A percentile compares a stretch with the other conserved stretches of the same genome.
Conservation (phyloP, 345 rosid genomes). For the Citrus hindsii region DNA sequence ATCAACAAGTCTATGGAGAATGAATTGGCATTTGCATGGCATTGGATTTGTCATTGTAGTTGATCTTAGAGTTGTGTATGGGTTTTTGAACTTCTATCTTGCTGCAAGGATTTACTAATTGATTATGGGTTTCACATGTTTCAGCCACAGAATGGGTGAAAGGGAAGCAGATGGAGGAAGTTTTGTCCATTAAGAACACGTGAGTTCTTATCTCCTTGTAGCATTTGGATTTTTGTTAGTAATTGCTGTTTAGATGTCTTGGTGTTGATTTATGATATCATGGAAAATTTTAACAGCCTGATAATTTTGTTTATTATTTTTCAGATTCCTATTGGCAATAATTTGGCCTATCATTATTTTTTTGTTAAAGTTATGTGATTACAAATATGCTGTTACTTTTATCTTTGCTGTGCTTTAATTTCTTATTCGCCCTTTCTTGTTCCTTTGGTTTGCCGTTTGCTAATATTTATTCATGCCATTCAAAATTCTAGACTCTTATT, state of each 20-base stretch:
- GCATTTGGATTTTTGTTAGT: background rate
- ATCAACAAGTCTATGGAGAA: background rate
- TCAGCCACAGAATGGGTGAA: slow-evolving; percentile 99
- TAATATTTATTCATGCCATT: background rate
- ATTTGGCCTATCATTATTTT: background rate
- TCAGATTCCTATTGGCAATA: background rate
- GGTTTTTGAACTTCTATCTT: background rate
- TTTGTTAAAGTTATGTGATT: background rate
- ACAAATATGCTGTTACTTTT: background rate
- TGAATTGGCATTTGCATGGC: too few relatives aligned
- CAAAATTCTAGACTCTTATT: background rate
- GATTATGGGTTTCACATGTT: slow-evolving; percentile 10
- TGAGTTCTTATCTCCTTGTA: slow-evolving; percentile 28
- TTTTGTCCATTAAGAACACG: slow-evolving; percentile 89
- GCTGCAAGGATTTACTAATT: background rate
- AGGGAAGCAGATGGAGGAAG: slow-evolving; percentile 92
- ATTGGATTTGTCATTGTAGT: background rate
- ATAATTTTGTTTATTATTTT: background rate
- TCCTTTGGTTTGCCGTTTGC: background rate
- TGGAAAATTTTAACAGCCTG: background rate
- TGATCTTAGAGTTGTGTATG: background rate
- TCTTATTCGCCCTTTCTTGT: background rate
- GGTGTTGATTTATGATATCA: background rate
- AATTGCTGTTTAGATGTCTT: background rate
- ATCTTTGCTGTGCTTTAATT: background rate